Evolutionary conservation across 2,329 filamentous ascomycete genomes (phyloP).

Genomic region (Penicillium sp.): DNA sequence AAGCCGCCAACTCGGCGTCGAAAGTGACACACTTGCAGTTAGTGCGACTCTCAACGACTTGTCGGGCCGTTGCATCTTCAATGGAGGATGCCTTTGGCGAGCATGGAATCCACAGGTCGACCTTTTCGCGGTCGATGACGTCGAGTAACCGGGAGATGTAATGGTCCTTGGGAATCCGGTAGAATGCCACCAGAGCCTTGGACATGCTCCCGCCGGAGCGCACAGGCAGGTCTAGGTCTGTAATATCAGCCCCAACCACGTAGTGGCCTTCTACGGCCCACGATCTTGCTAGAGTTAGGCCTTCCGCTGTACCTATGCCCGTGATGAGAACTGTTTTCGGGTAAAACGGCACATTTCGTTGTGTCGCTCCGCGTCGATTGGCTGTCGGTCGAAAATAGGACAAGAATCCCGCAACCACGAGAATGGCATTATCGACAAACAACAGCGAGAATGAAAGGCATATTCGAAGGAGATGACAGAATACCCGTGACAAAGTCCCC

Average conservation of each 20-base stretch:
- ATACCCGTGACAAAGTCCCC: constrained; percentile 10
- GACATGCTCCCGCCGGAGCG: constrained; percentile 60
- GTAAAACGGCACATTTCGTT: constrained; percentile 37
- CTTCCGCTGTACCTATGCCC: constrained; percentile 70
- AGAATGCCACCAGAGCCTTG: constrained; percentile 54
- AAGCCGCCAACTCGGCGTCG: constrained; percentile 54
- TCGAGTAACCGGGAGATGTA: constrained; percentile 60
- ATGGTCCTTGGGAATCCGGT: constrained; percentile 47
- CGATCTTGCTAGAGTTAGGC: constrained; percentile 62
- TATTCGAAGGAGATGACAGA: constrained; percentile 29
- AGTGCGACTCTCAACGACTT: constrained; percentile 58
- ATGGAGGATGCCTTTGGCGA: constrained; percentile 65
- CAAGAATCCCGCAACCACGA: constrained; percentile 35
- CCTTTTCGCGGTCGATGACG: constrained; percentile 58
- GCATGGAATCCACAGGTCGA: constrained; percentile 72
- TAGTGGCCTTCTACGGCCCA: constrained; percentile 64
- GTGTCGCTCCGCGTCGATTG: constrained; percentile 20
- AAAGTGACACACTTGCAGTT: constrained; percentile 64
- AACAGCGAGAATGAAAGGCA: constrained; percentile 36
- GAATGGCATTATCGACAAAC: constrained; percentile 50
- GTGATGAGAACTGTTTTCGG: constrained; percentile 65
- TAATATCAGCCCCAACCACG: constrained; percentile 70
- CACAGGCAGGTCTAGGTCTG: constrained; percentile 43
- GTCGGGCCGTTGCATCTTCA: constrained; percentile 65
- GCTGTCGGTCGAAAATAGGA: constrained; percentile 23